Base-by-base conservation (phyloP, 345 rosid species). In the Gossypium thurberi region DNA sequence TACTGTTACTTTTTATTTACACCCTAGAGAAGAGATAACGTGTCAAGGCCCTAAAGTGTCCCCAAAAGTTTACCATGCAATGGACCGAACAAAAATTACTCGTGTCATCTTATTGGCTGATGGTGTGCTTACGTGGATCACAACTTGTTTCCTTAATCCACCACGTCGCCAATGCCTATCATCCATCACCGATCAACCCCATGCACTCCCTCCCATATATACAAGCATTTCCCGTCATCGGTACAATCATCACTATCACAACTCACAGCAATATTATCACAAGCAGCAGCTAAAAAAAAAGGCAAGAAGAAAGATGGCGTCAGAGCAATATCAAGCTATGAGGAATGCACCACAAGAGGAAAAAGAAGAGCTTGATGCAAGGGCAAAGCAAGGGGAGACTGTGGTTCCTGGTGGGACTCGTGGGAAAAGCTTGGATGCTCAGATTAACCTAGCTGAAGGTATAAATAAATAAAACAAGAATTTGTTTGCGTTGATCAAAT, bases 341-440 rank as follows among this genome's bases (percentile, higher is more conserved):
- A 47, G n/a, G 15, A 67, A 67, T 1, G 57, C 71, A n/a, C 42
- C 71, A 8, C 12, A 47, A 3, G 71, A 48, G 20, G 83, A 89
- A 46, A 79, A 82, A 76, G 82, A 64, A 46, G 87, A 88, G 53
- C 87, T 93, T 2, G 93, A 93, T 79, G 87, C 81, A 65, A 86
- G 85, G 57, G 97, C 95, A 0, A 81, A 80, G 85, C 81, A 77
- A 63, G 97, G 98, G 9, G 92, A 93, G 80, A 86, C 89, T 0
- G 93, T 93, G 1, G 82, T 91, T n/a, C 97, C 90, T 1, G 93
- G 95, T 2, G 97, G 95, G 21, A 91, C 97, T 10, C 91, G 97
- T 0, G 95, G 98, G 63, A 93, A 87, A 75, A 93, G 92, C 88
- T 87, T 89, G 0, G 93, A 89, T 77, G 98, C 98, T 68, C 98